These are phyloP conservation scores for Vitis rupestris DNA, from an alignment of 164 flowering plant species.

Conservation along the genomic window DNA sequence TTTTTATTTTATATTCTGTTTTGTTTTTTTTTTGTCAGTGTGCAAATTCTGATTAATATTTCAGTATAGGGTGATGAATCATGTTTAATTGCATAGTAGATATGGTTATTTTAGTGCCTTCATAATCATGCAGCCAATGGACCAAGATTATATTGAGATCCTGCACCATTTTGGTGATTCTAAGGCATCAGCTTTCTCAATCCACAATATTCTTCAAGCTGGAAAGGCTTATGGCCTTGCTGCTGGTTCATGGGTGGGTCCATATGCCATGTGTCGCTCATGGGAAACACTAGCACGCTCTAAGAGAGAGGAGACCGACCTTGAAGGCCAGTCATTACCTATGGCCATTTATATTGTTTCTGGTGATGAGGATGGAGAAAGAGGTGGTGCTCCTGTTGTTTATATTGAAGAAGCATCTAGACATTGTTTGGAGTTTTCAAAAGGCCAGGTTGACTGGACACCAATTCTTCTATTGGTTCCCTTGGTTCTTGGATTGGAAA, in stretches of 20 bases:
- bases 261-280: slow-evolving; percentile 94
- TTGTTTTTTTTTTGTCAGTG: too few species aligned
- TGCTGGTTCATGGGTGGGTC: slow-evolving; percentile 97
- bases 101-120: slow-evolving; percentile 23
- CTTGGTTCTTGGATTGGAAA: slow-evolving; percentile 95
- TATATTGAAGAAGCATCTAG: slow-evolving; percentile 69
- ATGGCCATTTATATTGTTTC: slow-evolving; percentile 91
- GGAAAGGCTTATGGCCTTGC: slow-evolving; percentile 84
- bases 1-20: too few species aligned
- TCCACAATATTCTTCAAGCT: slow-evolving; percentile 84
- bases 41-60: neutral
- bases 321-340: slow-evolving; percentile 39
- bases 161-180: slow-evolving; percentile 87
- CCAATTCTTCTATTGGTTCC: slow-evolving; percentile 91
- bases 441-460: slow-evolving; percentile 60
- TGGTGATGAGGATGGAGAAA: slow-evolving; percentile 97
- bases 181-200: slow-evolving; percentile 68
- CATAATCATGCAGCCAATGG: slow-evolving; percentile 57
- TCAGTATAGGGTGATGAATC: slow-evolving; percentile 8
- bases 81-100: slow-evolving; percentile 12
- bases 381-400: slow-evolving; percentile 96
- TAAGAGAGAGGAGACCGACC: slow-evolving; percentile 31
- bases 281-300: slow-evolving; percentile 76
- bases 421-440: slow-evolving; percentile 58
- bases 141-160: slow-evolving; percentile 59